Conservation (phyloP, 805 yeast genomes). For the Saccharomycodes ludwigii region DNA sequence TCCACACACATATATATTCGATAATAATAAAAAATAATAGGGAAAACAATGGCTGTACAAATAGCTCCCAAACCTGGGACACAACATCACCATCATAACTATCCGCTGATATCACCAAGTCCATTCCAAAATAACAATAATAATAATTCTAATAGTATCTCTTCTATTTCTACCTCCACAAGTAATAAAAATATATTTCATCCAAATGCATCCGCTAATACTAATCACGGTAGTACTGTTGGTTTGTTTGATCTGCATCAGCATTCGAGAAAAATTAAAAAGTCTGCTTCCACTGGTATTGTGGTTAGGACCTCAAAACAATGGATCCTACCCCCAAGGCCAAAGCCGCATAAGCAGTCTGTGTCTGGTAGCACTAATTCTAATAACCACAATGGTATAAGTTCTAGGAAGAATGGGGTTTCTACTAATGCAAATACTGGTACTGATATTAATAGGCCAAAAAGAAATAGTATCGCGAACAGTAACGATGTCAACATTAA, state of each 20-base stretch:
- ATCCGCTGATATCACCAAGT: too few relatives aligned
- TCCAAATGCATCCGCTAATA: background rate
- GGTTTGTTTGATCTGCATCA: too few relatives aligned
- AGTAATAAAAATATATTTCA: too few relatives aligned
- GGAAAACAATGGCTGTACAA: slow-evolving; percentile 1
- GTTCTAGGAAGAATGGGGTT: background rate
- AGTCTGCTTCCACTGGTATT: slow-evolving; percentile 13
- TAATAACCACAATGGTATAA: background rate
- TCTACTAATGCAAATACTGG: background rate
- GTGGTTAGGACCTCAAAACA: slow-evolving; percentile 52
- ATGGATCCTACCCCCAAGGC: slow-evolving; percentile 81
- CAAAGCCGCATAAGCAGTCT: slow-evolving; percentile 59
- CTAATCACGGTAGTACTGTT: background rate
- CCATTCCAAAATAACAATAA: background rate
- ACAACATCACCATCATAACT: background rate
- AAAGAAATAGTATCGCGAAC: background rate
- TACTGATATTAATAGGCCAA: background rate
- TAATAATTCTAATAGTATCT: too few relatives aligned
- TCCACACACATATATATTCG: too few relatives aligned
- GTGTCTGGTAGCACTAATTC: slow-evolving; percentile 7
- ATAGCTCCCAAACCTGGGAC: slow-evolving; percentile 1
- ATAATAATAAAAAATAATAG: too few relatives aligned
- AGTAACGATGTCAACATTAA: background rate
- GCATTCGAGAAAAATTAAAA: slow-evolving; percentile 7
- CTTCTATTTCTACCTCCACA: too few relatives aligned